Conservation (phyloP, 306 rosid genomes). For the Corylus americana region DNA sequence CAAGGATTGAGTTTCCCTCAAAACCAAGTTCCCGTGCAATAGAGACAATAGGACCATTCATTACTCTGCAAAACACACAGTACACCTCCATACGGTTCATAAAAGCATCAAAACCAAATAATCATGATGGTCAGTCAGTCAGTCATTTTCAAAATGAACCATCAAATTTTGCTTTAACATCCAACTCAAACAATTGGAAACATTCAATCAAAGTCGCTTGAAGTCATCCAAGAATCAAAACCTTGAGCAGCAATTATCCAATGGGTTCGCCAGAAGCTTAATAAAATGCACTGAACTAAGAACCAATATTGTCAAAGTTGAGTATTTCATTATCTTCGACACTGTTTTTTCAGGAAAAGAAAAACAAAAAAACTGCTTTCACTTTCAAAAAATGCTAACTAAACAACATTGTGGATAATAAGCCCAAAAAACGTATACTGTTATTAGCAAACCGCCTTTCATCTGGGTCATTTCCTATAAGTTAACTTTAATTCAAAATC, state of each 20-base stretch:
- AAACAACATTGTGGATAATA: too few relatives aligned
- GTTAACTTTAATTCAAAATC: too few relatives aligned
- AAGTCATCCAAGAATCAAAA: background rate
- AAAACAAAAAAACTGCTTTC: too few relatives aligned
- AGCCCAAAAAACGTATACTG: too few relatives aligned
- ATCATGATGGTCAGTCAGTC: background rate
- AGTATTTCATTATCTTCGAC: background rate
- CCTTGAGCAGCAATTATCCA: slow-evolving; percentile 4
- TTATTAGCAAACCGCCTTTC: too few relatives aligned
- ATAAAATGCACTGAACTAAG: background rate
- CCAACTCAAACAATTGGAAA: background rate
- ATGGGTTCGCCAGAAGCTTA: background rate
- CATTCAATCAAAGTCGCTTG: background rate
- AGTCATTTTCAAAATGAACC: background rate
- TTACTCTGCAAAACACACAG: slow-evolving; percentile 54
- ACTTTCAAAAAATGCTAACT: too few relatives aligned
- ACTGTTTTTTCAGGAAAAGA: background rate
- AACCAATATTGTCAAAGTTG: background rate
- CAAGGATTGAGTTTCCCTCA: slow-evolving; percentile 72
- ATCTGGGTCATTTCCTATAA: too few relatives aligned
- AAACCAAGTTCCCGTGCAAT: slow-evolving; percentile 85
- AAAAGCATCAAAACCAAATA: slow-evolving; percentile 5
- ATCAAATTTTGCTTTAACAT: slow-evolving; percentile 5
- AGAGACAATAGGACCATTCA: slow-evolving; percentile 90
- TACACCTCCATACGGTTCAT: slow-evolving; percentile 12